A percentile compares a stretch with the other conserved stretches of the same genome.
phyloP scores from a whole-genome alignment of 192 early-diverging fungal species.

The Rhizophagus sp. region DNA sequence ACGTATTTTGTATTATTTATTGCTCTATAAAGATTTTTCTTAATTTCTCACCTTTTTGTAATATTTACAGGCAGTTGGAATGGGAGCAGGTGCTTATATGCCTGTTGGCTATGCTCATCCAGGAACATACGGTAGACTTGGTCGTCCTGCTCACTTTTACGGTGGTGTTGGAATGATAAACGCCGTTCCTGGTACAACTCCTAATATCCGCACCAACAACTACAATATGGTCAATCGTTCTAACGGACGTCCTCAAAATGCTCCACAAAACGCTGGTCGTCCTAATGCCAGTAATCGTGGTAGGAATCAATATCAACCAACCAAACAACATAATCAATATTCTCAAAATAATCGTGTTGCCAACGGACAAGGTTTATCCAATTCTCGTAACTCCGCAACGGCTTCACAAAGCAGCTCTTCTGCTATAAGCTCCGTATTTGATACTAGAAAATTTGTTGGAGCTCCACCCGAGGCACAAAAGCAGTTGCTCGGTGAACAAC shows the following conservation, averaged over 20 bases:
- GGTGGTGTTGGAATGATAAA: not conserved
- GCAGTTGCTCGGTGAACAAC: conserved; percentile 93
- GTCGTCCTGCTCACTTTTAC: conserved; percentile 4
- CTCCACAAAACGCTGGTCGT: conserved; percentile 15
- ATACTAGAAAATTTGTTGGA: conserved; percentile 10
- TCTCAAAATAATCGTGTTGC: conserved; percentile 49
- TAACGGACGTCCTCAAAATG: conserved; percentile 15
- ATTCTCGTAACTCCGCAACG: conserved; percentile 35
- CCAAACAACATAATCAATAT: conserved; percentile 42
- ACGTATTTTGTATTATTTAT: not conserved
- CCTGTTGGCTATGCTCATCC: conserved; percentile 39
- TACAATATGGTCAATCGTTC: conserved; percentile 6
- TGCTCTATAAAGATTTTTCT: not conserved
- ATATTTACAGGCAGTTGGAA: conserved; percentile 5
- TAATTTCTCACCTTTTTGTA: not conserved
- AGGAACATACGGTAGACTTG: conserved; percentile 4
- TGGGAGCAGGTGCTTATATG: conserved; percentile 13
- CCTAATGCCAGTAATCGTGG: conserved; percentile 14
- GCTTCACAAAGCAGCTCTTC: conserved; percentile 37
- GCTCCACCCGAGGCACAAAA: conserved; percentile 83
- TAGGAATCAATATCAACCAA: conserved; percentile 45
- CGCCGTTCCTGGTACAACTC: conserved; percentile 8
- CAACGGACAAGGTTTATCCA: conserved; percentile 60
- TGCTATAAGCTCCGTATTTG: conserved; percentile 23
- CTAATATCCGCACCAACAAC: not conserved